Base-by-base conservation (phyloP, 371 early-diverging fungal species). In the Mucor circinelloides region DNA sequence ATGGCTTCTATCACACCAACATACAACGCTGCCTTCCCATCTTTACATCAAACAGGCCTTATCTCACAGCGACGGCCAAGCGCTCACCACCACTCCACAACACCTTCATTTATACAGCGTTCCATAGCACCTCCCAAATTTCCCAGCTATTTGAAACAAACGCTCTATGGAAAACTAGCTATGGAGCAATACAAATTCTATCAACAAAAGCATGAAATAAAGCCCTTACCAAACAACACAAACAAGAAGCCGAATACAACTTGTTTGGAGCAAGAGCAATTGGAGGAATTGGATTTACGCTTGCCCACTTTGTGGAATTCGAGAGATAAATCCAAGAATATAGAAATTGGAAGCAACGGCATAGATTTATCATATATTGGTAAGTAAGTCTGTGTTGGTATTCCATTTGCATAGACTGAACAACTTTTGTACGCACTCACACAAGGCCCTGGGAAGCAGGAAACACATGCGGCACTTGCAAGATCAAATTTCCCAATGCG, bases 401-500 rank as follows among this genome's bases (percentile, higher is more conserved):
- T 38, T 12, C 38, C 17, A 17, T 5, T 32, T 32, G 38, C 59
- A 46, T 25, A 25, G 54, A 48, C 23, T 57, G 42, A 46, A 58
- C 48, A 34, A 31, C 23, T 63, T 8, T 42, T 40, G 17, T 38
- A 30, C 5, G 19, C 3, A 23, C 13, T 21, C 1, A 6, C 6
- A 34, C 27, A 64, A 90, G 97, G 97, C 5, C 87, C 90, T 15
- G 97, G 97, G 0, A 80, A 84, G 52, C 68, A 60, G 15, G 97
- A 97, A 66, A 64, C 74, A 1, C 94, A 97, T 72, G 96, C 97
- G 3, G 95, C 93, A 3, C 82, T 93, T 36, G 88, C 95, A 0
- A 80, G 95, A 63, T 77, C 92, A n/a, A 94, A 97, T 78, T 75
- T 81, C 42, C 85, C 94, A 10, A 95, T 97, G 50, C 93, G 94